Percentiles rank a stretch among this genome's conserved stretches.
These are phyloP conservation scores for Clitocybe nebularis DNA, from an alignment of 1,284 basidiomycete genomes.

Conservation along the genomic window DNA sequence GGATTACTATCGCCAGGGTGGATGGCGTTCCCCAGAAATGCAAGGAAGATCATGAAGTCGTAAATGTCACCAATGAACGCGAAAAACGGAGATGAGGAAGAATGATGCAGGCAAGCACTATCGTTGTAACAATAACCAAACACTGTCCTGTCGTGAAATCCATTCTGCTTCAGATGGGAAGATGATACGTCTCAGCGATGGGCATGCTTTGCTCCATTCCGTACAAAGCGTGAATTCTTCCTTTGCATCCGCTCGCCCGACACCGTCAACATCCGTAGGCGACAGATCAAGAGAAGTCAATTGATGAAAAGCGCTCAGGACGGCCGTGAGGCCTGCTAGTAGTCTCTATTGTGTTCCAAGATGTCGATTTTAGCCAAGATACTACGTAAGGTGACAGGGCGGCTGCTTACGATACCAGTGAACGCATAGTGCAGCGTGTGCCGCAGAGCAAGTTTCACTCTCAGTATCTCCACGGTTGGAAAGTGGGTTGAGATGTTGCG, in stretches of 20 bases:
- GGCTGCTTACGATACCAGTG: slow-evolving; percentile 57
- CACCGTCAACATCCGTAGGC: slow-evolving; percentile 47
- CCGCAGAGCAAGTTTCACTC: slow-evolving; percentile 55
- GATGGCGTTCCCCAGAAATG: slow-evolving; percentile 3
- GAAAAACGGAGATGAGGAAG: not conserved
- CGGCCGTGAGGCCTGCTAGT: slow-evolving; percentile 38
- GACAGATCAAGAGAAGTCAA: slow-evolving; percentile 49
- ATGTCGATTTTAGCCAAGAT: slow-evolving; percentile 8
- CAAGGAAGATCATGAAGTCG: slow-evolving; percentile 1
- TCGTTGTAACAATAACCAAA: slow-evolving; percentile 22
- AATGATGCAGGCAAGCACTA: too few relatives aligned
- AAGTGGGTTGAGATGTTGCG: slow-evolving; percentile 52
- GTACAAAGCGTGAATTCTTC: slow-evolving; percentile 51
- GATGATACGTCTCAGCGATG: slow-evolving; percentile 46
- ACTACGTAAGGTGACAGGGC: slow-evolving; percentile 4
- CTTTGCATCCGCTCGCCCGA: slow-evolving; percentile 35
- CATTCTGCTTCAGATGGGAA: slow-evolving; percentile 54
- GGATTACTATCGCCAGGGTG: not conserved
- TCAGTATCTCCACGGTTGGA: slow-evolving; percentile 44
- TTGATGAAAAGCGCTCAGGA: slow-evolving; percentile 32
- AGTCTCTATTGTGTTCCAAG: slow-evolving; percentile 34
- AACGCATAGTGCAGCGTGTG: slow-evolving; percentile 63
- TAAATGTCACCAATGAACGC: not conserved
- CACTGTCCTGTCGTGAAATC: slow-evolving; percentile 24
- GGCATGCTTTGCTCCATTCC: slow-evolving; percentile 53